Evolutionary conservation across 2,329 filamentous ascomycete genomes (phyloP), one percentile per base, ranked within the genome.

Genomic region (Trichoderma pleuroti): DNA sequence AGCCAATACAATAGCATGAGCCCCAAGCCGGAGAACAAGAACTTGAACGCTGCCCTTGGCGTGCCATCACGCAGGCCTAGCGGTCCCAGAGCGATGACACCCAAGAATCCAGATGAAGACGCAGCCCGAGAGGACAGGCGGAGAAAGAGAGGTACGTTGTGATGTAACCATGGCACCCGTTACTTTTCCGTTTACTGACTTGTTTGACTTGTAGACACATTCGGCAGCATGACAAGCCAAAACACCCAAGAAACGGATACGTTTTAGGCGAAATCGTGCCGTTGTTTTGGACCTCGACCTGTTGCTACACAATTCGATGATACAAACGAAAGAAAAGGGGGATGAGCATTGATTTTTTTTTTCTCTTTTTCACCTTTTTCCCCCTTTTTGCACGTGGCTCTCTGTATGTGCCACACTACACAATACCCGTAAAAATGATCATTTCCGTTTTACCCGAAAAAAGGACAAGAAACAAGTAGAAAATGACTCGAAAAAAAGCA

Each of bases 11-110:
- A 85, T 71, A 83, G 83, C 63, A 88, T 86, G 76, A 88, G 86
- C 76, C 86, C 87, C 10, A 84, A 84, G 75, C 79, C 83, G 21
- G 87, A 88, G 79, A 89, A 89, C 77, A 82, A 84, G 65, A 89
- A 88, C 74, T 78, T 89, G 52, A 88, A 82, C 75, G 83, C 82
- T 18, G 86, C 85, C 8, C 81, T 86, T 7, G 85, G 84, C 8
- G 81, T 85, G 5, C 86, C 86, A n/a, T 78, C 82, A 10, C 82
- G 87, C 62, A 79, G 86, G 70, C 87, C 87, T 28, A 89, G 86
- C 67, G 87, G 87, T 26, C 87, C 87, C 16, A 80, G 87, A 73
- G 87, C 87, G 21, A 90, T 90, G 87, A 89, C 87, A 6, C 87
- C 87, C 0, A 87, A 83, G 78, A 86, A 82, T 70, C 81, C 82